Base-by-base conservation (phyloP, 352 stramenopile species). In the Halophytophthora polymorphica region DNA sequence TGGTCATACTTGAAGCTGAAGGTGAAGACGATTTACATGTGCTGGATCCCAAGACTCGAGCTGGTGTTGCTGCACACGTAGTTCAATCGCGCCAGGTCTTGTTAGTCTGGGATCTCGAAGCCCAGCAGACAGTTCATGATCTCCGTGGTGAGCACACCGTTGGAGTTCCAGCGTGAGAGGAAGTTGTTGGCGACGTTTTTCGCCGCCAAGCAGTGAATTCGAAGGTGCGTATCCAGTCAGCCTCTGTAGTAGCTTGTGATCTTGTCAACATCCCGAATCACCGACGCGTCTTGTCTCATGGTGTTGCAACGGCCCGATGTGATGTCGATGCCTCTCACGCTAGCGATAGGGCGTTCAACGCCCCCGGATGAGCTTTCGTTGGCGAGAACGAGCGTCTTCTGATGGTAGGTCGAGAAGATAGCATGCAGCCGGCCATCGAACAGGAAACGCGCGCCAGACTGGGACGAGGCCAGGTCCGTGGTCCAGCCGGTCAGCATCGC, bases 221-320 rank as follows among this genome's bases (percentile, higher is more conserved):
- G 64, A 17, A 82, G 45, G 10, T 74, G 52, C 0, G 53, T 62
- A 34, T 90, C 79, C 1, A 88, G 21, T 77, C 74, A 90, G 14
- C 78, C 76, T 14, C 83, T 60, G 44, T 69, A 67, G 14, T 38
- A 36, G 36, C 53, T 51, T 15, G 66, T 63, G 17, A 66, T 66
- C 28, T 64, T 61, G 23, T 47, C 53, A 7, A 43, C 33, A 6
- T 64, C 46, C 1, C 72, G 64, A 31, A 86, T 31, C 23, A 46
- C 58, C 6, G 73, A 56, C 45, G 67, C 53, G 55, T 88, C 62
- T 53, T 86, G 72, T 4, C 56, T 53, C 13, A 71, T 58, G 15
- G 72, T 81, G 46, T 88, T 73, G 75, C 78, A 89, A 6, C 78
- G 75, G 41, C 87, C 66, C n/a, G 60, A 61, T 15, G 60, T 72